A percentile compares a stretch with the other conserved stretches of the same genome.
Evolutionary conservation across 495 filamentous ascomycete species (phyloP).

Genomic region (Hamigera avellanea): DNA sequence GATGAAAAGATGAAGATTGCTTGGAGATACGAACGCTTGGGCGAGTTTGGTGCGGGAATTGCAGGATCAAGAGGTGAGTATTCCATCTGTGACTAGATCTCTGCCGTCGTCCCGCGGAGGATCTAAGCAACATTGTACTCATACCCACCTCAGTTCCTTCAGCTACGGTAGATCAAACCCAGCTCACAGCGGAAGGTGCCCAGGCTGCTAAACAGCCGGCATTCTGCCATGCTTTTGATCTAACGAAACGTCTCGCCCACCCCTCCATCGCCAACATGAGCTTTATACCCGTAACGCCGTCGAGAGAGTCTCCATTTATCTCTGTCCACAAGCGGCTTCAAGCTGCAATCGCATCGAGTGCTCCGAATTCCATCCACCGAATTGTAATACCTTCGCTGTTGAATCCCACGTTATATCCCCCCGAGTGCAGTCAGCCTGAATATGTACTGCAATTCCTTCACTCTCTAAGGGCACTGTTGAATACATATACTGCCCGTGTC

Average conservation of each 20-base stretch:
- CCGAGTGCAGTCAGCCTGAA: constrained; percentile 51
- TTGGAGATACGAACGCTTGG: constrained; percentile 87
- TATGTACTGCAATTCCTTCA: constrained; percentile 78
- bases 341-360: constrained; percentile 42
- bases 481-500: constrained; percentile 49
- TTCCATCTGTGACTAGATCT: neutral
- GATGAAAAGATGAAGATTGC: constrained; percentile 94
- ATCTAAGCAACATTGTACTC: constrained; percentile 4
- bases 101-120: constrained; percentile 1
- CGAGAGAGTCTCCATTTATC: constrained; percentile 49
- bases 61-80: constrained; percentile 44
- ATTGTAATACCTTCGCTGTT: constrained; percentile 74
- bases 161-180: constrained; percentile 14
- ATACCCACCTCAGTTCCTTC: constrained; percentile 14
- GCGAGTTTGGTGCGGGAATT: constrained; percentile 45
- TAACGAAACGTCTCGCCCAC: constrained; percentile 68
- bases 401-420: constrained; percentile 70
- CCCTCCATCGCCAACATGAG: constrained; percentile 43
- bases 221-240: constrained; percentile 87
- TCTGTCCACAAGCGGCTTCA: constrained; percentile 50
- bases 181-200: constrained; percentile 8
- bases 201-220: constrained; percentile 17
- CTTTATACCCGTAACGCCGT: constrained; percentile 42
- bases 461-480: constrained; percentile 61
- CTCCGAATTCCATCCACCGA: constrained; percentile 59